These are phyloP conservation scores for Penicillium brevicompactum DNA, from an alignment of 2,329 filamentous ascomycete genomes.

Conservation along the genomic window DNA sequence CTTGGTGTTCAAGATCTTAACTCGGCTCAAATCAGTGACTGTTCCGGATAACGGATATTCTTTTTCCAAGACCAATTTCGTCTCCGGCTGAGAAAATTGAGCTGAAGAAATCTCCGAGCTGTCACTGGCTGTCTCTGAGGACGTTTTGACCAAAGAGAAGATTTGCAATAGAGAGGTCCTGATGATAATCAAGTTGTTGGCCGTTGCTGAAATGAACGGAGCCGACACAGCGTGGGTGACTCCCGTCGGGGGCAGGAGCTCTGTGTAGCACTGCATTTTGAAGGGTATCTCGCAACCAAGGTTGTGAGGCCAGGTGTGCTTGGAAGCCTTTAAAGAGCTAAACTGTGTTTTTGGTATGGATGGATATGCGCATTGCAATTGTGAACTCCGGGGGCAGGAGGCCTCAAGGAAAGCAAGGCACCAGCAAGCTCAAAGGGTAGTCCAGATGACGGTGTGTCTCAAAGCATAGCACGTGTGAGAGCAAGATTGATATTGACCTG, in stretches of 20 bases:
- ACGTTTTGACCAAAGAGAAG: slow-evolving; percentile 71
- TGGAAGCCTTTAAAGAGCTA: slow-evolving; percentile 13
- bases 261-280: slow-evolving; percentile 94
- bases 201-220: slow-evolving; percentile 73
- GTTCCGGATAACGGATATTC: slow-evolving; percentile 85
- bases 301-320: background rate
- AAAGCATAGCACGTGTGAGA: background rate
- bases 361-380: slow-evolving; percentile 18
- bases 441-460: background rate
- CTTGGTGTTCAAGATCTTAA: slow-evolving; percentile 72
- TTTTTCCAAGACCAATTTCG: slow-evolving; percentile 79
- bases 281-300: background rate
- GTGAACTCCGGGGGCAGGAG: background rate
- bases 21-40: slow-evolving; percentile 76
- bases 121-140: slow-evolving; percentile 46
- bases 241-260: slow-evolving; percentile 90
- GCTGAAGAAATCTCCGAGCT: slow-evolving; percentile 52
- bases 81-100: slow-evolving; percentile 64
- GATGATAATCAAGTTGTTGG: slow-evolving; percentile 85
- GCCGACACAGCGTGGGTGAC: slow-evolving; percentile 84
- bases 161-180: slow-evolving; percentile 93
- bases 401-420: background rate
- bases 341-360: slow-evolving; percentile 1
- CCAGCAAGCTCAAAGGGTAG: background rate
- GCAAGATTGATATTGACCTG: background rate